Percentiles rank a stretch among this genome's conserved stretches.
These are phyloP conservation scores for Kluyveromyces dobzhanskii DNA, from an alignment of 805 yeast species.

Conservation along the genomic window DNA sequence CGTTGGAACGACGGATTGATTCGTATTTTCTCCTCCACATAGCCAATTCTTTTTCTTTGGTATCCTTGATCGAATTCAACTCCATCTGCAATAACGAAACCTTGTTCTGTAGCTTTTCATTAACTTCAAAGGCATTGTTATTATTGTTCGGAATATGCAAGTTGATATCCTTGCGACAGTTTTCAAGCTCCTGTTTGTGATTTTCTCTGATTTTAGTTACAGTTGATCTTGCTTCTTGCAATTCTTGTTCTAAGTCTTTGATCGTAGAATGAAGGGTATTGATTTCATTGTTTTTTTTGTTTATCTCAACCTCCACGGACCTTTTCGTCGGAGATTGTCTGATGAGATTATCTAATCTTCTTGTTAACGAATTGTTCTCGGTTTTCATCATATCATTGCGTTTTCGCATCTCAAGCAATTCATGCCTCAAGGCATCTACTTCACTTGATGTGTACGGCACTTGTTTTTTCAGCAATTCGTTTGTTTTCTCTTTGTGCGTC, in stretches of 20 bases:
- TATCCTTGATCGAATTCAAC: slow-evolving; percentile 10
- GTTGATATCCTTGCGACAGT: slow-evolving; percentile 6
- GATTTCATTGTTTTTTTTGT: slow-evolving; percentile 6
- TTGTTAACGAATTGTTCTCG: slow-evolving; percentile 3
- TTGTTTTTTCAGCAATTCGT: not conserved
- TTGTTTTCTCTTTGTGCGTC: not conserved
- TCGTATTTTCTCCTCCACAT: slow-evolving; percentile 13
- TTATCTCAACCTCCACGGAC: not conserved
- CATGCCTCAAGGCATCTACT: not conserved
- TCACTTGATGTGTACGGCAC: not conserved
- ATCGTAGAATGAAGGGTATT: slow-evolving; percentile 21
- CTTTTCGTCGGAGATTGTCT: slow-evolving; percentile 2
- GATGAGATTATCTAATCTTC: slow-evolving; percentile 1
- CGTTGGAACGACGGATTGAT: slow-evolving; percentile 13
- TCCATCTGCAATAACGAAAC: slow-evolving; percentile 13
- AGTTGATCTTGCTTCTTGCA: slow-evolving; percentile 37
- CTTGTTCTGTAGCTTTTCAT: slow-evolving; percentile 12
- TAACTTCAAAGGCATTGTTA: slow-evolving; percentile 10
- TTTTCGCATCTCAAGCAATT: slow-evolving; percentile 5
- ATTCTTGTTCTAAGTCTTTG: slow-evolving; percentile 33
- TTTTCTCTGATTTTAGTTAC: slow-evolving; percentile 4
- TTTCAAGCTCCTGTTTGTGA: slow-evolving; percentile 6
- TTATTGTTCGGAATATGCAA: slow-evolving; percentile 6
- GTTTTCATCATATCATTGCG: slow-evolving; percentile 9
- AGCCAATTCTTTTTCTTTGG: slow-evolving; percentile 12